A percentile compares a stretch with the other conserved stretches of the same genome.
phyloP scores from a whole-genome alignment of 2,329 filamentous ascomycete genomes.

The Colletotrichum horii region DNA sequence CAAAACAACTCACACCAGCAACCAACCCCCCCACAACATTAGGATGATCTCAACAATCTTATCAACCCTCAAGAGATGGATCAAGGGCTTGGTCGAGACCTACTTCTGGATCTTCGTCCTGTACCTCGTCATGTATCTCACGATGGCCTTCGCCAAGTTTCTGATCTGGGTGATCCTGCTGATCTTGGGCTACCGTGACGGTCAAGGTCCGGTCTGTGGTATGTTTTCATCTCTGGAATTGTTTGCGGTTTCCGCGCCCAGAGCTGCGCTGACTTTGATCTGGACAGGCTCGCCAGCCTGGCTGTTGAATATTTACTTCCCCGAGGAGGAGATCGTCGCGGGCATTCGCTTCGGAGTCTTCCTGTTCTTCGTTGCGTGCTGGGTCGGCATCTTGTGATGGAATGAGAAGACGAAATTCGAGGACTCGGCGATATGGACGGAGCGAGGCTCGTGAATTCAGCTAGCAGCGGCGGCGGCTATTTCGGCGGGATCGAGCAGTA shows the following conservation, averaged over 20 bases:
- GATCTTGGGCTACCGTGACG: not conserved
- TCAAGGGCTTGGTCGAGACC: not conserved
- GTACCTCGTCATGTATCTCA: not conserved
- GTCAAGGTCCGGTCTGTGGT: not conserved
- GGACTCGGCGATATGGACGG: too few relatives aligned
- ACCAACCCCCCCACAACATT: not conserved
- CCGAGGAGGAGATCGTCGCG: not conserved
- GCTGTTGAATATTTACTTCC: not conserved
- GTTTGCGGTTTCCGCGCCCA: accelerated
- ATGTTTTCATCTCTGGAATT: not conserved
- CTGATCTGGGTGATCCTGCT: not conserved
- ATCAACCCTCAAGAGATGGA: not conserved
- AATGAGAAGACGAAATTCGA: accelerated
- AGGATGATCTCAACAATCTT: not conserved
- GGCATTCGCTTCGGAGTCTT: not conserved
- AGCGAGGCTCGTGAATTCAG: too few relatives aligned
- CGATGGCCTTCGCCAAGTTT: not conserved
- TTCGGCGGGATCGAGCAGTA: not conserved
- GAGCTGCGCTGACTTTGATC: not conserved
- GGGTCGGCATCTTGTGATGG: not conserved
- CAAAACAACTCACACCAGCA: not conserved
- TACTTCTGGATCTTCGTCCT: not conserved
- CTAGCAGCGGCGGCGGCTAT: not conserved
- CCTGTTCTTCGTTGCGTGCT: not conserved
- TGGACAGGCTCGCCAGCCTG: not conserved